Evolutionary conservation across 208 protist species (phyloP).

Genomic region (Leptomonas seymouri): DNA sequence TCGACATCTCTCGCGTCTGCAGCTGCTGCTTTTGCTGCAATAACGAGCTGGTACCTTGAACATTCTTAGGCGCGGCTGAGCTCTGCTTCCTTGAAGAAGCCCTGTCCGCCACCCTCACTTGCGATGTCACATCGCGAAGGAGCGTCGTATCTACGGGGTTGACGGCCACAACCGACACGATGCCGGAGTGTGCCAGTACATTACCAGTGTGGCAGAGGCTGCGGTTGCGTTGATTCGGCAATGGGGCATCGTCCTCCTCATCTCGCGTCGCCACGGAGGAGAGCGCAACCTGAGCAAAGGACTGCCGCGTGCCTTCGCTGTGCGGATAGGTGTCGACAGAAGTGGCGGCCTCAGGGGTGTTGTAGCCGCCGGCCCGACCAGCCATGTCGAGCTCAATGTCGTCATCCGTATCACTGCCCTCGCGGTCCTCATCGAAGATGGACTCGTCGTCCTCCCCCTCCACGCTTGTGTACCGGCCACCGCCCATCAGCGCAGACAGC

Average conservation of each 20-base stretch:
- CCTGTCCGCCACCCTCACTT: not conserved
- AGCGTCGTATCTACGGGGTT: conserved; percentile 6
- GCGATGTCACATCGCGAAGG: not conserved
- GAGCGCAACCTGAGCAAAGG: not conserved
- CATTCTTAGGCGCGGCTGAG: not conserved
- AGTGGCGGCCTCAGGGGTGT: conserved; percentile 8
- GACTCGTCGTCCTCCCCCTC: conserved; percentile 9
- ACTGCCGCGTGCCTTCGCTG: not conserved
- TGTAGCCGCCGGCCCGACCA: conserved; percentile 7
- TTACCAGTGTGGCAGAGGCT: not conserved
- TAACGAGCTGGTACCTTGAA: not conserved
- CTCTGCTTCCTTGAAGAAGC: not conserved
- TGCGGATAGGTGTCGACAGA: conserved; percentile 1
- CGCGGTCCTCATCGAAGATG: not conserved
- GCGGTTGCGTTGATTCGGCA: not conserved
- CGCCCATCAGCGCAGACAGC: conserved; percentile 13
- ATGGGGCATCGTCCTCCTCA: not conserved
- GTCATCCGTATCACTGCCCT: conserved; percentile 9
- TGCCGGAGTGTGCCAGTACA: not conserved
- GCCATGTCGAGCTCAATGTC: not conserved
- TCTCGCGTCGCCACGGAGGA: not conserved
- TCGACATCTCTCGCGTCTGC: not conserved
- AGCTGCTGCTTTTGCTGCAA: not conserved
- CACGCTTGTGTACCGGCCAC: not conserved
- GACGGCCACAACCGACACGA: conserved; percentile 14